phyloP scores from a whole-genome alignment of 202 grass and related monocot genomes.

The Saccharum hybrid region DNA sequence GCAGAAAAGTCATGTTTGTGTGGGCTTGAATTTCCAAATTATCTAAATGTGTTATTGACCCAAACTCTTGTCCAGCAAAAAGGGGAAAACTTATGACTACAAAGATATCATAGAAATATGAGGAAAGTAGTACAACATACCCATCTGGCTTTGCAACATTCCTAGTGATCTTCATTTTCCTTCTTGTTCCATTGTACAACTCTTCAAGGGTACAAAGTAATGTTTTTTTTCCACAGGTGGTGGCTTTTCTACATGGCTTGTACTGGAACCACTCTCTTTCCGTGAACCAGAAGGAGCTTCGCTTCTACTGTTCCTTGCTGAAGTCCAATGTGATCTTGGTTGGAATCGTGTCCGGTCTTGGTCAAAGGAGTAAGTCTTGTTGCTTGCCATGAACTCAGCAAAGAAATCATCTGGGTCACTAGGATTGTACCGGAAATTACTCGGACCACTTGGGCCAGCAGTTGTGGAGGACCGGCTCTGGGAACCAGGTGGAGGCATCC shows the following conservation, averaged over 20 bases:
- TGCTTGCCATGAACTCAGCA: conserved; percentile 66
- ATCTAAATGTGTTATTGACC: conserved; percentile 20
- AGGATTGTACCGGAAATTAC: conserved; percentile 58
- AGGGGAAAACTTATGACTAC: not conserved
- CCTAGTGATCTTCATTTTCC: conserved; percentile 78
- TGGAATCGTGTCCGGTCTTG: conserved; percentile 46
- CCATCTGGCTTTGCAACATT: conserved; percentile 60
- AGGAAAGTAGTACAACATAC: conserved; percentile 41
- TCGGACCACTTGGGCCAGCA: conserved; percentile 49
- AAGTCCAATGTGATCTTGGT: conserved; percentile 42
- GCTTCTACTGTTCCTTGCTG: conserved; percentile 35
- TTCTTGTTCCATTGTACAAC: conserved; percentile 69
- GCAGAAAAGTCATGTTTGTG: conserved; percentile 7
- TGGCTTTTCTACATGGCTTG: conserved; percentile 54
- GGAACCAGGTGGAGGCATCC: conserved; percentile 69
- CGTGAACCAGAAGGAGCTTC: conserved; percentile 45
- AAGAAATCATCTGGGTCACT: conserved; percentile 67
- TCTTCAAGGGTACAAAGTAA: conserved; percentile 69
- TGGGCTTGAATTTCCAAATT: conserved; percentile 8
- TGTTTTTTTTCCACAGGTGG: conserved; percentile 45
- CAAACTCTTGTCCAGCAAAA: conserved; percentile 19
- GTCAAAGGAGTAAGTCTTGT: conserved; percentile 48
- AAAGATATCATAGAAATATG: not conserved
- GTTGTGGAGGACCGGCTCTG: conserved; percentile 47
- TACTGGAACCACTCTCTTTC: conserved; percentile 41